These are phyloP conservation scores for Arctium lappa DNA, from an alignment of 129 eudicot genomes.

Conservation along the genomic window DNA sequence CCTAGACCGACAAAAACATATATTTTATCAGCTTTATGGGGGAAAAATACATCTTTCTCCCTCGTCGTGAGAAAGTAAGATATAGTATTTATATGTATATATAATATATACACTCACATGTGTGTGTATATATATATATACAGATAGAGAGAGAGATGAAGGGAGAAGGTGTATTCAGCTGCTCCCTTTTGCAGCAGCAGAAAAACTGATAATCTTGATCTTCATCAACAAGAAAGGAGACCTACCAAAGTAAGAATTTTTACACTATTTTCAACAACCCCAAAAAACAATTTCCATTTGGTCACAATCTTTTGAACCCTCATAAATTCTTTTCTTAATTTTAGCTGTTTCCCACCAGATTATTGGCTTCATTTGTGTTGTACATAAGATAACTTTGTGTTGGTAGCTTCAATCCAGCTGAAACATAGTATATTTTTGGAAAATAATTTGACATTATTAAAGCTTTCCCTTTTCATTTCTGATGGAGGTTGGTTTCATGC, in stretches of 20 bases:
- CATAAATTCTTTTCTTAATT: conserved; percentile 2
- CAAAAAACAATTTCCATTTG: conserved; percentile 10
- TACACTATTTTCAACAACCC: conserved; percentile 22
- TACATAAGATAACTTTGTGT: not conserved
- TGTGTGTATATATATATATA: not conserved
- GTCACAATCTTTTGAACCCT: conserved; percentile 27
- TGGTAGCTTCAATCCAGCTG: conserved; percentile 10
- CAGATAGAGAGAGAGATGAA: not conserved
- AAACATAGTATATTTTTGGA: not conserved
- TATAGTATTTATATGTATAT: not conserved
- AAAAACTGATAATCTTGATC: conserved; percentile 36
- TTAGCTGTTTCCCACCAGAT: conserved; percentile 11
- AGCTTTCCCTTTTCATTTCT: conserved; percentile 13
- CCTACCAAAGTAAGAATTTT: conserved; percentile 38
- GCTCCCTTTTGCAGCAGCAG: conserved; percentile 19
- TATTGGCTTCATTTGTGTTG: conserved; percentile 14
- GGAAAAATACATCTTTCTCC: conserved; percentile 18
- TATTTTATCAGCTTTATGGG: conserved; percentile 20
- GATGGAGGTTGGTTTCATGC: conserved; percentile 35
- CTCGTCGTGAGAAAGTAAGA: conserved; percentile 6
- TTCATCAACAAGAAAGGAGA: conserved; percentile 24
- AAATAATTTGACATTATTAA: conserved; percentile 10
- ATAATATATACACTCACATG: not conserved
- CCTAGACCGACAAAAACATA: conserved; percentile 21
- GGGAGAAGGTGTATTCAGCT: conserved; percentile 27